phyloP scores from a whole-genome alignment of 176 grass and related monocot species.

The Triticum turgidum region DNA sequence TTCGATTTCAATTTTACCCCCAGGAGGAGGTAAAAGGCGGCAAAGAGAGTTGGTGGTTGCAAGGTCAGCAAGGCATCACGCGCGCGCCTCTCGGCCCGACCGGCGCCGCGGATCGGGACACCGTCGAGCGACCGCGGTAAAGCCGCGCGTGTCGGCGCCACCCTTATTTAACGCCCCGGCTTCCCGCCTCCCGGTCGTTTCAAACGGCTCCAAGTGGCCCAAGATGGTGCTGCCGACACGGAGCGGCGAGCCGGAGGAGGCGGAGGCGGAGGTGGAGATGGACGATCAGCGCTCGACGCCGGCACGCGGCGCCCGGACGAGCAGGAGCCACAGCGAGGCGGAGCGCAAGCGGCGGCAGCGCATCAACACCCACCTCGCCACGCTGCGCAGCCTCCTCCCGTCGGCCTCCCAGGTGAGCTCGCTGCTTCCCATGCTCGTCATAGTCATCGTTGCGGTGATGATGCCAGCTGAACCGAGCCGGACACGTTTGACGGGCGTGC shows the following conservation, averaged over 20 bases:
- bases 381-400: conserved; percentile 80
- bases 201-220: background rate
- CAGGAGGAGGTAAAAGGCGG: background rate
- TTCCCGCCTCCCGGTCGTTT: conserved; percentile 41
- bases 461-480: background rate
- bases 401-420: conserved; percentile 61
- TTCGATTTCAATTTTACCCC: background rate
- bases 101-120: conserved; percentile 30
- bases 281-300: conserved; percentile 33
- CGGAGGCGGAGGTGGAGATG: background rate
- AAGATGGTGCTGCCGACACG: conserved; percentile 36
- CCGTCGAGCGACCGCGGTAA: conserved; percentile 14
- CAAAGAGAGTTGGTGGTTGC: background rate
- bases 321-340: conserved; percentile 83
- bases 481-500: background rate
- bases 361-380: conserved; percentile 90
- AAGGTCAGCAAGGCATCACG: background rate
- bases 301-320: conserved; percentile 8
- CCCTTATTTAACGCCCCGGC: conserved; percentile 25
- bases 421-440: background rate
- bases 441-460: background rate
- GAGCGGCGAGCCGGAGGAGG: conserved; percentile 33
- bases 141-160: conserved; percentile 30
- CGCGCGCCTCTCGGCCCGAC: conserved; percentile 34
- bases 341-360: conserved; percentile 87